phyloP scores from a whole-genome alignment of 2,329 filamentous ascomycete genomes.

The Hymenoscyphus scutula region DNA sequence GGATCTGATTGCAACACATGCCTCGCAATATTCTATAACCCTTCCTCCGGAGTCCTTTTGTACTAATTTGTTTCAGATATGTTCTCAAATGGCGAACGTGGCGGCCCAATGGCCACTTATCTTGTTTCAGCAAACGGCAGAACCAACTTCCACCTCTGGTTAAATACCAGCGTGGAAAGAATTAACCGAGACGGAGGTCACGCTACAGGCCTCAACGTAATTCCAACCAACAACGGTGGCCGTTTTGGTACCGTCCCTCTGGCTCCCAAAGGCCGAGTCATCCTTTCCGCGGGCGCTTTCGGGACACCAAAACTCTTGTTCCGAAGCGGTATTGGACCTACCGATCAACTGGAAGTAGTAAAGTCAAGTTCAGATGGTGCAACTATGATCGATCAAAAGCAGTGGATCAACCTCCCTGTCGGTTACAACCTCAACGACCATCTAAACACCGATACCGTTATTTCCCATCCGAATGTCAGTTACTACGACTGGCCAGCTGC shows the following conservation, averaged over 20 bases:
- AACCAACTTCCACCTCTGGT: slow-evolving; percentile 65
- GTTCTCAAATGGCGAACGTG: slow-evolving; percentile 63
- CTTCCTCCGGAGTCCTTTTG: too few species aligned
- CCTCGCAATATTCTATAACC: too few species aligned
- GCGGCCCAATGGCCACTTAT: slow-evolving; percentile 70
- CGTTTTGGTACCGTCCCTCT: slow-evolving; percentile 59
- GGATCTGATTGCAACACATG: too few species aligned
- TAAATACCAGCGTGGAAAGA: slow-evolving; percentile 62
- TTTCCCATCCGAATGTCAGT: slow-evolving; percentile 47
- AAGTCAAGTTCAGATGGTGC: slow-evolving; percentile 45
- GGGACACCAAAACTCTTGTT: slow-evolving; percentile 58
- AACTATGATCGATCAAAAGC: slow-evolving; percentile 46
- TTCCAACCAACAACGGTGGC: slow-evolving; percentile 51
- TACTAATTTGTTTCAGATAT: slow-evolving; percentile 43
- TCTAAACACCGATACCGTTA: slow-evolving; percentile 54
- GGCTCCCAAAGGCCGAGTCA: slow-evolving; percentile 61
- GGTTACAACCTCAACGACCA: slow-evolving; percentile 55
- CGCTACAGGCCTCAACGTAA: slow-evolving; percentile 67
- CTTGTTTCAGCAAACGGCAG: slow-evolving; percentile 58
- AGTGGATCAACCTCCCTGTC: slow-evolving; percentile 57
- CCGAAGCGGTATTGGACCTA: slow-evolving; percentile 58
- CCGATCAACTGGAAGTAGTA: slow-evolving; percentile 45
- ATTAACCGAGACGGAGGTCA: slow-evolving; percentile 60
- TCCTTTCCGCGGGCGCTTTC: slow-evolving; percentile 67
- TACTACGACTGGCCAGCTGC: slow-evolving; percentile 65